Evolutionary conservation across 768 basidiomycete genomes (phyloP).

Genomic region (Hericium rajendrae): DNA sequence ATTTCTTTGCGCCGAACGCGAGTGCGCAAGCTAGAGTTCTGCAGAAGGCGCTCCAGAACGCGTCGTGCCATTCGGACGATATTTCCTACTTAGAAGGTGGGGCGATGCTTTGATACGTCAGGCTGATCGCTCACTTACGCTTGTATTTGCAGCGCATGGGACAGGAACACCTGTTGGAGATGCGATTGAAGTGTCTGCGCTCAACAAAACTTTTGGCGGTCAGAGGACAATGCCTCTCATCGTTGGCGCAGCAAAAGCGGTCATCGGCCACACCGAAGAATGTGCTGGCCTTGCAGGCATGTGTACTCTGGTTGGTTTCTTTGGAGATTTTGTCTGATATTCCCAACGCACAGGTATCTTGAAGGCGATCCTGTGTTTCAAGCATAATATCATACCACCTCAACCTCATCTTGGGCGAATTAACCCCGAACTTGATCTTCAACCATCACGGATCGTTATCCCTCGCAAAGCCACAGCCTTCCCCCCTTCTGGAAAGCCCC

Average conservation of each 20-base stretch:
- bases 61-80: background rate
- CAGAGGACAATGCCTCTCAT: background rate
- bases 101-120: background rate
- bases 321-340: background rate
- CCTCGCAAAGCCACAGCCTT: background rate
- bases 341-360: background rate
- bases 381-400: background rate
- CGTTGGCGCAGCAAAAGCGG: background rate
- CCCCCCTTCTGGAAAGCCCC: background rate
- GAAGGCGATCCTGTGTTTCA: constrained; percentile 1
- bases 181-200: background rate
- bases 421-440: background rate
- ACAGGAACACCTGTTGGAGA: background rate
- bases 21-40: background rate
- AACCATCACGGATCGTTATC: background rate
- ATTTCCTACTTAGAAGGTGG: background rate
- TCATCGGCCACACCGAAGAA: constrained; percentile 3
- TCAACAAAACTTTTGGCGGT: background rate
- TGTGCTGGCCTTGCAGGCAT: constrained; percentile 4
- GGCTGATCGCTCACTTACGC: background rate
- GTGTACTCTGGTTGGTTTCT: background rate
- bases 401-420: background rate
- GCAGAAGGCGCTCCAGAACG: background rate
- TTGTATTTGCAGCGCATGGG: background rate
- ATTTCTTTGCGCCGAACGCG: constrained; percentile 2